These are phyloP conservation scores for Verbascum thapsus DNA, from an alignment of 257 asterid species.

Conservation along the genomic window DNA sequence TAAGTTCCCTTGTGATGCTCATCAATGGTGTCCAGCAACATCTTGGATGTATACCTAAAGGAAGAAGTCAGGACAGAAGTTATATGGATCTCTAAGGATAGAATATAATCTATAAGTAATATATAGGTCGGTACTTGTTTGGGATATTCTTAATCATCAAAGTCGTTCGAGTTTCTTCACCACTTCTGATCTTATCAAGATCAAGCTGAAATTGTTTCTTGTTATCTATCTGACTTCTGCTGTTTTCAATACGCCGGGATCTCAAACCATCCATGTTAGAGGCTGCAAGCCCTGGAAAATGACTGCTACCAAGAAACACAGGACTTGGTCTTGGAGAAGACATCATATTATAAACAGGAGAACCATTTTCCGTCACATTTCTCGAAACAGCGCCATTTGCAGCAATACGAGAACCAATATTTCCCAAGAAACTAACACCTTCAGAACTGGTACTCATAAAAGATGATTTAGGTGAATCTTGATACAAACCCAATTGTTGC, in stretches of 20 bases:
- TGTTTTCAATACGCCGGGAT: conserved; percentile 39
- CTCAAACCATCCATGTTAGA: conserved; percentile 42
- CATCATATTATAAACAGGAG: conserved; percentile 49
- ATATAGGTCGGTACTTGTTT: conserved; percentile 55
- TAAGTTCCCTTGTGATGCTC: conserved; percentile 70
- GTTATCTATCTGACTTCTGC: conserved; percentile 47
- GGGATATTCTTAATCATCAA: conserved; percentile 86
- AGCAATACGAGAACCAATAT: conserved; percentile 35
- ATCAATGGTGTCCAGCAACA: conserved; percentile 70
- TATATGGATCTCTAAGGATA: neutral
- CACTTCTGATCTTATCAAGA: conserved; percentile 59
- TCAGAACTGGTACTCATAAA: conserved; percentile 33
- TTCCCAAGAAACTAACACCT: conserved; percentile 38
- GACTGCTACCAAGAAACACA: conserved; percentile 35
- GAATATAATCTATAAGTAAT: neutral
- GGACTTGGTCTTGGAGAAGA: conserved; percentile 46
- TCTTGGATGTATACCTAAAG: conserved; percentile 83
- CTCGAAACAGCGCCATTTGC: conserved; percentile 33
- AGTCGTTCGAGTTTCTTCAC: conserved; percentile 74
- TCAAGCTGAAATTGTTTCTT: conserved; percentile 62
- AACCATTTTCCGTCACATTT: conserved; percentile 40
- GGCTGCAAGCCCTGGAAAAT: conserved; percentile 35
- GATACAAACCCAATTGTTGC: conserved; percentile 44
- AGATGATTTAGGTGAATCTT: conserved; percentile 40
- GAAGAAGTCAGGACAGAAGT: neutral